These are phyloP conservation scores for Sordariomycetes sp. DNA, from an alignment of 2,329 filamentous ascomycete species.

Conservation along the genomic window DNA sequence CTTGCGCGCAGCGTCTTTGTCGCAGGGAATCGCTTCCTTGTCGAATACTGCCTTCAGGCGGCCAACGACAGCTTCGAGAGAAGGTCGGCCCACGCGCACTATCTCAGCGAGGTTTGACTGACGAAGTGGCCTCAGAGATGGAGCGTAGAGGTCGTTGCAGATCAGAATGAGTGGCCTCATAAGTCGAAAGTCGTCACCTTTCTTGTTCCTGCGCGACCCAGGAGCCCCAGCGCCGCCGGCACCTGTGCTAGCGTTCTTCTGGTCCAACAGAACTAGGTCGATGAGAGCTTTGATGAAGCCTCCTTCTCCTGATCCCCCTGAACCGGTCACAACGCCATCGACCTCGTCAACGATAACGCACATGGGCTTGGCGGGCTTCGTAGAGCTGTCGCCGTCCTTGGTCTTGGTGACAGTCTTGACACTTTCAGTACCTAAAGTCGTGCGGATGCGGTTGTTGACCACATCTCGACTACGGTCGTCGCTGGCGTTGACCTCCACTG, in stretches of 20 bases:
- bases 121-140: conserved; percentile 77
- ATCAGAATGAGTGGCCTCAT: conserved; percentile 86
- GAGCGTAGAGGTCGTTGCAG: conserved; percentile 95
- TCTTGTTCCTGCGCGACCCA: conserved; percentile 47
- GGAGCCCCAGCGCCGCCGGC: neutral
- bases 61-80: conserved; percentile 73
- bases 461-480: conserved; percentile 87
- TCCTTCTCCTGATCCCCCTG: conserved; percentile 70
- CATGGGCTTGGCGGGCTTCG: conserved; percentile 73
- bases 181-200: conserved; percentile 78
- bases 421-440: conserved; percentile 88
- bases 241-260: conserved; percentile 51
- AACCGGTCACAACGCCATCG: conserved; percentile 81
- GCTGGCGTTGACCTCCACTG: conserved; percentile 95
- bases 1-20: conserved; percentile 79
- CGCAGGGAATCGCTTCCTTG: conserved; percentile 79
- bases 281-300: conserved; percentile 94
- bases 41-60: conserved; percentile 79
- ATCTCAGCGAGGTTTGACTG: conserved; percentile 80
- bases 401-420: conserved; percentile 66
- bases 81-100: conserved; percentile 82
- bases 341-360: conserved; percentile 96
- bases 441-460: conserved; percentile 82
- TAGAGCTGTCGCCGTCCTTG: conserved; percentile 43
- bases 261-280: conserved; percentile 77